Evolutionary conservation across 1,284 basidiomycete species (phyloP), one percentile per base, ranked within the genome.

Genomic region (Phellopilus nigrolimitatus): DNA sequence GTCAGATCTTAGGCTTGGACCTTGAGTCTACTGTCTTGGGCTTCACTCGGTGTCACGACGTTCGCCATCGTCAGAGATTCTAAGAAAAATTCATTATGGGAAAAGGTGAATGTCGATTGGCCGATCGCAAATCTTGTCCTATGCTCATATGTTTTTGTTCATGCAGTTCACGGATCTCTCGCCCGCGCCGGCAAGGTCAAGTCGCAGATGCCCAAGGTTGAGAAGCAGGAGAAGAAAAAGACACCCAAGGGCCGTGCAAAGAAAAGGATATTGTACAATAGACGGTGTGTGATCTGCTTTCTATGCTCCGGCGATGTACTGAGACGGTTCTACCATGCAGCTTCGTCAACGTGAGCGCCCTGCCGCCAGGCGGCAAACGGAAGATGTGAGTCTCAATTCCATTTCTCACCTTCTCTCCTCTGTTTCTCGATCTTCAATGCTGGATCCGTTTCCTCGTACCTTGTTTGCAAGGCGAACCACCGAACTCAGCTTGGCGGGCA

Each of bases 181-280:
- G 95, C 95, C 74, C 95, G 95, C 84, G 95, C 94, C 73, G 95
- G 94, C 75, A 97, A 98, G 86, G 95, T 98, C 83, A 97, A 92
- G 79, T 91, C 89, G 64, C 93, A 97, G 76, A 88, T 84, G 67
- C 95, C 95, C 65, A 95, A 95, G 76, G 94, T 95, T 69, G 94
- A 95, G 69, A 84, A 88, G 73, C 91, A 95, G 78, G 94, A 97
- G 79, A 97, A 95, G 87, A 93, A 94, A 82, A 95, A 95, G 86
- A 79, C 75, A 39, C 91, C 91, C 58, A 95, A 90, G 78, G 94
- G 94, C 63, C 91, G 94, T 68, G 94, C 94, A 59, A 92, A 95
- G 85, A 97, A 97, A 84, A 82, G 94, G 62, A 78, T 92, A 56
- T 75, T 95, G 63, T 97, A 95, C 83, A 93, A 93, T 78, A 86